Conservation (phyloP, 805 yeast genomes). For the Starmerella sp. region DNA sequence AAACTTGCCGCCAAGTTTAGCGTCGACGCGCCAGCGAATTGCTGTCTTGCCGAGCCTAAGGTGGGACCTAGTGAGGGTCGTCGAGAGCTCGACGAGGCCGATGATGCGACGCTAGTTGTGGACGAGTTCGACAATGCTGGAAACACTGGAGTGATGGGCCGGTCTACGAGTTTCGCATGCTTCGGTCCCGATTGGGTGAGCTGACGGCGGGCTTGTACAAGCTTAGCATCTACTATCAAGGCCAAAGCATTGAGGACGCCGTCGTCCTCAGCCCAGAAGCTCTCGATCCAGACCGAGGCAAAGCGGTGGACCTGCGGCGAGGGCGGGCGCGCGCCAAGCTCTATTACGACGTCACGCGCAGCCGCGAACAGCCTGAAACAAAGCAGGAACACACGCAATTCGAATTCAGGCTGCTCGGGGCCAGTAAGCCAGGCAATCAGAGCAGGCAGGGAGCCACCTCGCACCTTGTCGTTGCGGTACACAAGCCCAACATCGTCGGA, state of each 20-base stretch:
- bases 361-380: slow-evolving; percentile 63
- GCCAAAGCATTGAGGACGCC: slow-evolving; percentile 34
- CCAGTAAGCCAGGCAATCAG: slow-evolving; percentile 26
- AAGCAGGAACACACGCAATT: slow-evolving; percentile 59
- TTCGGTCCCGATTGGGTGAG: not conserved
- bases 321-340: slow-evolving; percentile 41
- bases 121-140: not conserved
- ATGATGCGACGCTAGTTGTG: not conserved
- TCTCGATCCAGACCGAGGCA: slow-evolving; percentile 58
- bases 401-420: slow-evolving; percentile 6
- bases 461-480: slow-evolving; percentile 22
- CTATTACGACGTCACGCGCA: slow-evolving; percentile 56
- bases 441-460: slow-evolving; percentile 29
- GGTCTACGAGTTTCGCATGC: not conserved
- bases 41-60: not conserved
- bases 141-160: not conserved
- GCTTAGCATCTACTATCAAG: slow-evolving; percentile 1
- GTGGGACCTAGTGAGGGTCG: not conserved
- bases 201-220: slow-evolving; percentile 4
- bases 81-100: not conserved
- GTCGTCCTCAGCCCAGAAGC: slow-evolving; percentile 71
- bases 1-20: slow-evolving; percentile 13
- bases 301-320: slow-evolving; percentile 34
- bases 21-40: slow-evolving; percentile 3
- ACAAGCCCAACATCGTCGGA: slow-evolving; percentile 12